These are phyloP conservation scores for Verbascum thapsus DNA, from an alignment of 257 asterid genomes.

Conservation along the genomic window DNA sequence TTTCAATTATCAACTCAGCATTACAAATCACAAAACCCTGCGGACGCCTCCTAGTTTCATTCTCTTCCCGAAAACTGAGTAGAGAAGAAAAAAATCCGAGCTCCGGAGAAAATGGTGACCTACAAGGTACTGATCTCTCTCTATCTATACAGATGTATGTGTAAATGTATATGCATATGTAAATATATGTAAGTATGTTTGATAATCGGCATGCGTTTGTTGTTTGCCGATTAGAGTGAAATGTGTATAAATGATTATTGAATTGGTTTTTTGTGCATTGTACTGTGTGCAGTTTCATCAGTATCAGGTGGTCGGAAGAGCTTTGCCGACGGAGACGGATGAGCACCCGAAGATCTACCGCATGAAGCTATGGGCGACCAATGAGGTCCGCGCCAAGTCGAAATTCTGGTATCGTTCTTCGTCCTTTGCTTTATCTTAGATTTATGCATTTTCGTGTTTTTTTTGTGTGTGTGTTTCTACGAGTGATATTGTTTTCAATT, in stretches of 20 bases:
- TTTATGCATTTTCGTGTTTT: not conserved
- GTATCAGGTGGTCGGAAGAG: slow-evolving; percentile 88
- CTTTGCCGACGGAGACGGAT: slow-evolving; percentile 73
- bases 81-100: slow-evolving; percentile 14
- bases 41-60: slow-evolving; percentile 26
- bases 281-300: slow-evolving; percentile 63
- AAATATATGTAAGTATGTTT: no score
- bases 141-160: no score
- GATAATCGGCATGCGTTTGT: not conserved
- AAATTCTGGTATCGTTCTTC: slow-evolving; percentile 56
- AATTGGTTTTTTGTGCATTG: slow-evolving; percentile 18
- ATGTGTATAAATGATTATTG: not conserved
- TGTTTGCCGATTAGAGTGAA: not conserved
- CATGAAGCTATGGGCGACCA: slow-evolving; percentile 86
- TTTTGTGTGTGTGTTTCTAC: not conserved
- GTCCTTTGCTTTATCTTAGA: not conserved
- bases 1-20: slow-evolving; percentile 2
- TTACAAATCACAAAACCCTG: slow-evolving; percentile 26
- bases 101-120: slow-evolving; percentile 47
- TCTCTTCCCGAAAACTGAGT: slow-evolving; percentile 1
- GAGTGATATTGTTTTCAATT: not conserved
- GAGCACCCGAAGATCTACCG: slow-evolving; percentile 83
- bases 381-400: slow-evolving; percentile 86
- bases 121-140: slow-evolving; percentile 36
- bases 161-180: no score